These are phyloP conservation scores for Backusella mclennaniae DNA, from an alignment of 192 early-diverging fungal species.

Conservation along the genomic window DNA sequence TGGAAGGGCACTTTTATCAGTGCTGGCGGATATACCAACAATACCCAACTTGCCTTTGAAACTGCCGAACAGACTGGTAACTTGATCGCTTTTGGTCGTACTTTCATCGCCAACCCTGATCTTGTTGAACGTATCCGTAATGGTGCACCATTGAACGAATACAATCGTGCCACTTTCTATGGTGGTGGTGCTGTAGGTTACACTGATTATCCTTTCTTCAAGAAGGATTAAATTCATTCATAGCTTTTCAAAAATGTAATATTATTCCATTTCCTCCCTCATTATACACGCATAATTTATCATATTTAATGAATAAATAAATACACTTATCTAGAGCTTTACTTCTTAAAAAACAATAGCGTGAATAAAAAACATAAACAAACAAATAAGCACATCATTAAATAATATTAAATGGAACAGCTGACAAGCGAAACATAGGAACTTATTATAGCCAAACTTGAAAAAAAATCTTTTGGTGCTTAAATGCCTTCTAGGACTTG, in stretches of 20 bases:
- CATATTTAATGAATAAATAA: neutral
- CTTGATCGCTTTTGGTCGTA: constrained; percentile 34
- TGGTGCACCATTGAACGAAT: constrained; percentile 19
- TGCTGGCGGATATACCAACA: constrained; percentile 17
- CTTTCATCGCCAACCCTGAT: constrained; percentile 40
- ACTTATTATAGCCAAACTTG: too few relatives aligned
- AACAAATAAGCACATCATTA: too few relatives aligned
- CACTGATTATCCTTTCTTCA: constrained; percentile 32
- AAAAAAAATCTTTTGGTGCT: too few relatives aligned
- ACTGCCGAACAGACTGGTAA: constrained; percentile 5
- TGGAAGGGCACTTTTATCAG: constrained; percentile 24
- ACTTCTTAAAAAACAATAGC: too few relatives aligned
- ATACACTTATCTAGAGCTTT: too few relatives aligned
- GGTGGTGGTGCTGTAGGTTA: constrained; percentile 15
- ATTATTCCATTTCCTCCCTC: neutral
- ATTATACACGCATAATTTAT: neutral
- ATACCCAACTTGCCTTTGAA: neutral
- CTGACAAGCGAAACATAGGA: too few relatives aligned
- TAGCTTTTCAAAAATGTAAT: neutral
- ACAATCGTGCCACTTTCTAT: constrained; percentile 33
- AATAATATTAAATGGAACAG: too few relatives aligned
- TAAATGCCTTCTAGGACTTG: too few relatives aligned
- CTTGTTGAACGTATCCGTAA: constrained; percentile 28
- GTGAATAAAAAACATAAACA: too few relatives aligned
- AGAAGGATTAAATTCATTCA: neutral